Conservation (phyloP, 768 basidiomycete genomes). For the Collybiopsis confluens region DNA sequence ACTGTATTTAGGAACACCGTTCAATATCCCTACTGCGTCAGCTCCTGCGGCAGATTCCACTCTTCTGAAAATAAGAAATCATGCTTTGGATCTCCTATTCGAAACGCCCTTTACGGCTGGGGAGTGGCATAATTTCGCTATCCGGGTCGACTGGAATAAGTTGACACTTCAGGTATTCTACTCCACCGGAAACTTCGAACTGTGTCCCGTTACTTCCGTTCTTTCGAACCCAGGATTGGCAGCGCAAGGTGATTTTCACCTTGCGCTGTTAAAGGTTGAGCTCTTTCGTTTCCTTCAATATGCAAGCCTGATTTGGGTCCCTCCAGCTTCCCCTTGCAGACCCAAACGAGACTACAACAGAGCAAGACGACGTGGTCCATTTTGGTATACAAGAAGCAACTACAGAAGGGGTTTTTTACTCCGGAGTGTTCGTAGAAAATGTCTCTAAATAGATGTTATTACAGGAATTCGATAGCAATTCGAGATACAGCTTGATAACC, state of each 20-base stretch:
- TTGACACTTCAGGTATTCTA: conserved; percentile 48
- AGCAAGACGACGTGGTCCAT: conserved; percentile 55
- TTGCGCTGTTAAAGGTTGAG: conserved; percentile 51
- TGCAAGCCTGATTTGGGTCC: too few relatives aligned
- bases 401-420: conserved; percentile 49
- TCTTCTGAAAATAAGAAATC: conserved; percentile 52
- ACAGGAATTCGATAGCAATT: too few relatives aligned
- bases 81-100: conserved; percentile 49
- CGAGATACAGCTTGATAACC: too few relatives aligned
- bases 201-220: conserved; percentile 39
- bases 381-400: conserved; percentile 56
- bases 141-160: conserved; percentile 52
- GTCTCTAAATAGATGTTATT: too few relatives aligned
- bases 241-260: conserved; percentile 58
- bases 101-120: conserved; percentile 35
- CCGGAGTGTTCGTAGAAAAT: conserved; percentile 46
- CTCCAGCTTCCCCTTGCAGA: conserved; percentile 56
- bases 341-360: conserved; percentile 34
- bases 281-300: background rate
- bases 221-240: conserved; percentile 40
- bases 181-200: conserved; percentile 34
- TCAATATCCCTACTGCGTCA: conserved; percentile 44
- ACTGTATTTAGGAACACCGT: conserved; percentile 46
- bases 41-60: conserved; percentile 40
- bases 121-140: conserved; percentile 58